Conservation (phyloP, 2,329 filamentous ascomycete species). For the Aphanocladium album region DNA sequence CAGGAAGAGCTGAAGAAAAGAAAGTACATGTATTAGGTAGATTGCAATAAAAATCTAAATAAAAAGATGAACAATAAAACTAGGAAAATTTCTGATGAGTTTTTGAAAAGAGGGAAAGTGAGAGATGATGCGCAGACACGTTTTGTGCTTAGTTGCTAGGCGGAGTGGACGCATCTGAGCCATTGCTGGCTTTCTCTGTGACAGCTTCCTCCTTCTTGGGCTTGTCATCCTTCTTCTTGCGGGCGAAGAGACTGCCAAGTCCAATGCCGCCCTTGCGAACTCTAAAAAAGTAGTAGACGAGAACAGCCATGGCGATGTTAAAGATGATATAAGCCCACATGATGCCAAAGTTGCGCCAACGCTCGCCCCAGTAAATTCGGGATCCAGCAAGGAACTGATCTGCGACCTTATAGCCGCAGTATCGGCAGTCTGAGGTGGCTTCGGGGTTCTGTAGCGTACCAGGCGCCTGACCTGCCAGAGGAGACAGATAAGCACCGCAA, state of each 20-base stretch:
- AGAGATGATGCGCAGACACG: background rate
- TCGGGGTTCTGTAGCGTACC: conserved; percentile 60
- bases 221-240: conserved; percentile 8
- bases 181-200: conserved; percentile 4
- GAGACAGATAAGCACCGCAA: conserved; percentile 58
- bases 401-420: conserved; percentile 60
- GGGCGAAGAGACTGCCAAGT: conserved; percentile 1
- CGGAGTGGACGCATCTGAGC: background rate
- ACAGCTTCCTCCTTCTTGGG: conserved; percentile 1
- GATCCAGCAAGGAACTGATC: conserved; percentile 51
- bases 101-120: background rate
- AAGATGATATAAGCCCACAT: conserved; percentile 63
- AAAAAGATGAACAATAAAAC: background rate
- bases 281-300: conserved; percentile 59
- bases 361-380: conserved; percentile 44
- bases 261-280: conserved; percentile 33
- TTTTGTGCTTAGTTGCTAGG: background rate
- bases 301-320: conserved; percentile 54
- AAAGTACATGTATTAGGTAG: conserved; percentile 1
- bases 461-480: conserved; percentile 43
- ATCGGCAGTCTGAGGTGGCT: conserved; percentile 54
- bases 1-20: background rate
- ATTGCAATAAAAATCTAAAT: background rate
- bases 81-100: background rate
- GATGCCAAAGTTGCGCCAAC: conserved; percentile 68